These are phyloP conservation scores for Ganoderma lingzhi DNA, from an alignment of 1,284 basidiomycete species.

Conservation along the genomic window DNA sequence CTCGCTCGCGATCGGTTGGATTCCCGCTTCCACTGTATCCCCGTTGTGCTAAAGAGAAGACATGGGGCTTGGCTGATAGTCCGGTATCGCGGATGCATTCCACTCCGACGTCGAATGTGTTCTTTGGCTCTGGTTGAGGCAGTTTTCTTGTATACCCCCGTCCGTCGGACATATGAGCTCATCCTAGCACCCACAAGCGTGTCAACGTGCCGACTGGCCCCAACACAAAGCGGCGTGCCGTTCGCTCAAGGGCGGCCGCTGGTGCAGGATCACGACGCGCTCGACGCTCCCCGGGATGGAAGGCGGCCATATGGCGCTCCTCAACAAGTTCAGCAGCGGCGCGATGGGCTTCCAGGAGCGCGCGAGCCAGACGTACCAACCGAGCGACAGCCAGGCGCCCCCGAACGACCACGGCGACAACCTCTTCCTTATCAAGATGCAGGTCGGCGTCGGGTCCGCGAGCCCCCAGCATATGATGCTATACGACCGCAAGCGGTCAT, in stretches of 20 bases:
- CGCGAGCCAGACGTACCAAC: constrained; percentile 7
- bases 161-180: background rate
- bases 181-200: constrained; percentile 40
- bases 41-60: too few species aligned
- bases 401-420: constrained; percentile 47
- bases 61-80: background rate
- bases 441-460: constrained; percentile 31
- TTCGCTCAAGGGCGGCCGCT: constrained; percentile 50
- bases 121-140: too few species aligned
- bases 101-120: too few species aligned
- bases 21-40: background rate
- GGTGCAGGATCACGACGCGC: constrained; percentile 44
- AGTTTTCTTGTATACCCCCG: background rate
- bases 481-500: constrained; percentile 50
- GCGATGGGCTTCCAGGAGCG: constrained; percentile 1
- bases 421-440: constrained; percentile 52
- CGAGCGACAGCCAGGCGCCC: constrained; percentile 25
- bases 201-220: constrained; percentile 50
- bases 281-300: constrained; percentile 23
- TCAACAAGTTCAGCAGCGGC: constrained; percentile 28
- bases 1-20: too few species aligned
- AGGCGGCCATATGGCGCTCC: constrained; percentile 17
- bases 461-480: constrained; percentile 40
- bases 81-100: background rate
- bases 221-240: constrained; percentile 48